Conservation (phyloP, 768 basidiomycete species). For the Hortiboletus flavorubellus region DNA sequence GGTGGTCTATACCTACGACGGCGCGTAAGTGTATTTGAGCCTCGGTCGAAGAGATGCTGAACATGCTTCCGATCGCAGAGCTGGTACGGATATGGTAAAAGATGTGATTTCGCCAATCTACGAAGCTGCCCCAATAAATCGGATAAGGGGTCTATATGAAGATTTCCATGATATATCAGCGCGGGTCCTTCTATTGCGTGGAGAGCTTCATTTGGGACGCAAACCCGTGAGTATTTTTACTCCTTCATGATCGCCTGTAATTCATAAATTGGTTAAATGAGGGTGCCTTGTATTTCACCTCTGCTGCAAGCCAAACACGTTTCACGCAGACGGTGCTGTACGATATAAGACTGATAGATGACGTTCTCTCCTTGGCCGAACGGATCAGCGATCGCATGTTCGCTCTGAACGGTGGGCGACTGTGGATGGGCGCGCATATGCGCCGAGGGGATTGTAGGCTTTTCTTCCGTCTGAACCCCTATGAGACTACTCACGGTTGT, state of each 20-base stretch:
- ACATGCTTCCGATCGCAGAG: conserved; percentile 20
- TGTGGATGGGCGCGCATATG: conserved; percentile 46
- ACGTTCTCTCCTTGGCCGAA: conserved; percentile 29
- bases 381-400: conserved; percentile 33
- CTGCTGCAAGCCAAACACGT: conserved; percentile 22
- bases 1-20: conserved; percentile 39
- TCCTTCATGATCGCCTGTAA: neutral
- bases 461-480: neutral
- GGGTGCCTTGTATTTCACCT: conserved; percentile 36
- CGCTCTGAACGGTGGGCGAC: conserved; percentile 26
- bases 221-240: conserved; percentile 34
- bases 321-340: conserved; percentile 34
- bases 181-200: conserved; percentile 39
- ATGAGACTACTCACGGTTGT: neutral
- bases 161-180: conserved; percentile 34
- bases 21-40: conserved; percentile 33
- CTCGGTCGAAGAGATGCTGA: neutral
- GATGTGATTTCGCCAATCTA: conserved; percentile 35
- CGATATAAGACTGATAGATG: conserved; percentile 24
- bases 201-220: conserved; percentile 36
- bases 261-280: conserved; percentile 7
- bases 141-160: conserved; percentile 37
- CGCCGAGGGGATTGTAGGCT: conserved; percentile 43
- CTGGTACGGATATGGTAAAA: conserved; percentile 38
- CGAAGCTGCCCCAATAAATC: conserved; percentile 32